Base-by-base conservation (phyloP, 495 filamentous ascomycete genomes). In the Staphylotrichum longicolle region DNA sequence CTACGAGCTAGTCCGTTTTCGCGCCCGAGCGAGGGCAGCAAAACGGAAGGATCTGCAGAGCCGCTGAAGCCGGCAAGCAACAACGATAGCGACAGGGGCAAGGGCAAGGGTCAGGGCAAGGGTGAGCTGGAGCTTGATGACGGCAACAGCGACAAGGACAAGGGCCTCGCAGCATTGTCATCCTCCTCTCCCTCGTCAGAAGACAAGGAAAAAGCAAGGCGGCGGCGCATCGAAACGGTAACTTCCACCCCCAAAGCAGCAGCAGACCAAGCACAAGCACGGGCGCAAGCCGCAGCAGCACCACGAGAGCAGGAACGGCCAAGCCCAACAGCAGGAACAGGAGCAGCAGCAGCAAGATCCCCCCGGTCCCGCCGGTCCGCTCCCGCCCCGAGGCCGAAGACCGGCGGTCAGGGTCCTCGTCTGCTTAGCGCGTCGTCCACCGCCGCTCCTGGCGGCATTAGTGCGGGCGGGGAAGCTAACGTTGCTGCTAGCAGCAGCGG, bases 311-410 rank as follows among this genome's bases (percentile, higher is more conserved):
- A 27, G 20, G 20, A 1, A 27, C 20, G 20, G 20, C 20, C 20
- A 27, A 27, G 20, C 20, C 20, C 20, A 27, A 27, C 20, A 27
- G 20, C 20, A 27, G 20, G 20, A 27, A 27, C 37, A 39, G 37
- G 6, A 39, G 37, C 37, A 39, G 6, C 37, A 39, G 37, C 37
- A 57, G 57, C 41, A 44, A 39, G 41, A 39, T 34, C 33, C 46
- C 54, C 53, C 60, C 53, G 47, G 60, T 57, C 52, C 53, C 49
- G 39, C 49, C 63, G 59, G 63, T 60, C 63, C 60, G 60, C 61
- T 58, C 60, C 60, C 58, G 58, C 34, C 14, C 58, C 58, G 58
- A 59, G 40, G 58, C 58, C 58, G 50, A 61, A 61, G 47, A 54
- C 58, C 58, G 58, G 58, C 50, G 58, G 53, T 62, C 60, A 57